These are phyloP conservation scores for Aspergillus coremiiformis DNA, from an alignment of 495 filamentous ascomycete genomes.

Conservation along the genomic window DNA sequence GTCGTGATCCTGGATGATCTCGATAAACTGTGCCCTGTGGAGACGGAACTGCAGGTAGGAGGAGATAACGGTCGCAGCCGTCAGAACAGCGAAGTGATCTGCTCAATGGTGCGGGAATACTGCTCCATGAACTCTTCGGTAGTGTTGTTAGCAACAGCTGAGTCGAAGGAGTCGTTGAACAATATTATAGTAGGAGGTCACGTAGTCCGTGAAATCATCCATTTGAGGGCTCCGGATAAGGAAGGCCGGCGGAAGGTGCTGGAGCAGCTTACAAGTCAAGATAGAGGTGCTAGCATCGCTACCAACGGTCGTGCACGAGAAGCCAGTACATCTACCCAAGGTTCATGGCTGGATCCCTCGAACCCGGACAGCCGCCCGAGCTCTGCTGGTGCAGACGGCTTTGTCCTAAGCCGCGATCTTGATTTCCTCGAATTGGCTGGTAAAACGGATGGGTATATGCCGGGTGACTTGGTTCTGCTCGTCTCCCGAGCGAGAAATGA, in stretches of 20 bases:
- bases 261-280: slow-evolving; percentile 51
- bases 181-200: slow-evolving; percentile 73
- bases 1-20: slow-evolving; percentile 87
- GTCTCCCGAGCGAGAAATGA: slow-evolving; percentile 85
- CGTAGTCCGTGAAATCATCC: slow-evolving; percentile 74
- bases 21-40: slow-evolving; percentile 82
- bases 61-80: slow-evolving; percentile 85
- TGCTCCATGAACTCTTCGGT: slow-evolving; percentile 69
- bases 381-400: slow-evolving; percentile 50
- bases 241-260: slow-evolving; percentile 77
- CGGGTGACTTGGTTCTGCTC: slow-evolving; percentile 80
- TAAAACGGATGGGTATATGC: slow-evolving; percentile 95
- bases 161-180: slow-evolving; percentile 82
- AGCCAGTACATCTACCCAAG: slow-evolving; percentile 36
- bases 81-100: slow-evolving; percentile 84
- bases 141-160: slow-evolving; percentile 82
- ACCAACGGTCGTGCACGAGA: slow-evolving; percentile 30
- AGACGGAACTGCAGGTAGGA: slow-evolving; percentile 87
- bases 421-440: slow-evolving; percentile 91
- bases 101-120: slow-evolving; percentile 73
- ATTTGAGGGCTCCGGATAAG: slow-evolving; percentile 82
- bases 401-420: slow-evolving; percentile 62
- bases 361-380: slow-evolving; percentile 39
- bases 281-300: slow-evolving; percentile 34
- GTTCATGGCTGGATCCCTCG: slow-evolving; percentile 66